Evolutionary conservation across 176 grass and related monocot species (phyloP), one percentile per base, ranked within the genome.

Genomic region (Juncus effusus): DNA sequence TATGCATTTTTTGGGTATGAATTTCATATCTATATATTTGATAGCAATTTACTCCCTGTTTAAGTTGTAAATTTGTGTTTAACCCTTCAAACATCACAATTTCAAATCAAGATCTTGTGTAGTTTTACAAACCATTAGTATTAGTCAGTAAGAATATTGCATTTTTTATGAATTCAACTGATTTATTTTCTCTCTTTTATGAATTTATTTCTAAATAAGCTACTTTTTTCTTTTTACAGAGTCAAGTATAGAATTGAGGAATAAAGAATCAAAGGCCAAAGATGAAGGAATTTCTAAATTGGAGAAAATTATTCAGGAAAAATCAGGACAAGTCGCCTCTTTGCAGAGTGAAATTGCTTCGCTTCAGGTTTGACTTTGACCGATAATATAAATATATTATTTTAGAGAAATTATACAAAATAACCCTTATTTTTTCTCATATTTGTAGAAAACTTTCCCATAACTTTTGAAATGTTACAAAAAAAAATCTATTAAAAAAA

Each of bases 341-440:
- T 76, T 90, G 56, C 80, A 90, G 75, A 72, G 62, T 44, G 75
- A 99, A 59, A 89, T 82, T 73, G 66, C 71, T 79, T 86, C 64
- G 4, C 58, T 87, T 56, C 69, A 99, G 85, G 88, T 82, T 65
- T 45, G 40, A 40, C 54, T 16, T 15, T 5, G 42, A 19, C 19
- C 0, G 19, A 28, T 28, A 28, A 28, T 28, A 28, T 28, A 28
- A 28, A 28, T 28, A 28, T 28, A 28, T 28, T 28, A 28, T 28
- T 28, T 28, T 28, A 28, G 19, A 28, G 19, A 28, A 28, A 28
- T 28, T 28, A 28, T 28, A 28, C 19, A 28, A 28, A 28, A 28
- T 1, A 28, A 28, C 19, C 19, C 19, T 28, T 28, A 28, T 28
- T 28, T 28, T 28, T 28, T 28, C 19, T 28, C 19, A 28, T 28